These are phyloP conservation scores for Fomitopsis schrenkii DNA, from an alignment of 1,284 basidiomycete genomes.

Conservation along the genomic window DNA sequence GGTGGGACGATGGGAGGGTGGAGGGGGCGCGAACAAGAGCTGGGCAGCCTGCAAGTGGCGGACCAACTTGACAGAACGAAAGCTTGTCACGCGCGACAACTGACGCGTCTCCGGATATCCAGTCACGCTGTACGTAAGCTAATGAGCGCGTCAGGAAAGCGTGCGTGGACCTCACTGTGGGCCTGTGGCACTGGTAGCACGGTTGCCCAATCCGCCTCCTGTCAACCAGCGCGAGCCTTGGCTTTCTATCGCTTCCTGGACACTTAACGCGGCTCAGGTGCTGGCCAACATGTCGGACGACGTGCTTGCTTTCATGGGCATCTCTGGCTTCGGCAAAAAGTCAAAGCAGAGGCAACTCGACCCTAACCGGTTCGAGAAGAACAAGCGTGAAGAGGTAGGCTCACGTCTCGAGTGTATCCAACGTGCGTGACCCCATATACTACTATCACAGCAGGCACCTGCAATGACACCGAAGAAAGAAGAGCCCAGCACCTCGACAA, in stretches of 20 bases:
- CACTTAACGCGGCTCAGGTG: background rate
- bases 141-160: background rate
- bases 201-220: background rate
- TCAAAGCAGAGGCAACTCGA: conserved; percentile 62
- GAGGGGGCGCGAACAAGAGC: background rate
- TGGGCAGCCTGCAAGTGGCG: background rate
- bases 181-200: background rate
- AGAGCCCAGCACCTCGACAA: background rate
- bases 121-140: conserved; percentile 4
- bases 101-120: background rate
- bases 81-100: background rate
- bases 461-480: conserved; percentile 5
- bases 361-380: conserved; percentile 70
- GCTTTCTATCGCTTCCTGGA: background rate
- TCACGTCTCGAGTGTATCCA: background rate
- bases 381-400: conserved; percentile 51
- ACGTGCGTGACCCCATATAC: background rate
- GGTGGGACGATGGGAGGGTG: background rate
- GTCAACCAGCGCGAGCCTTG: background rate
- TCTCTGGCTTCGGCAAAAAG: conserved; percentile 74
- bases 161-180: background rate
- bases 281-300: conserved; percentile 52
- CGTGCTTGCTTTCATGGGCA: conserved; percentile 76
- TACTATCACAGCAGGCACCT: conserved; percentile 1
- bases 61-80: background rate